Percentiles rank a stretch among this genome's conserved stretches.
These are phyloP conservation scores for Aspergillus conjunctus DNA, from an alignment of 495 filamentous ascomycete species.

Conservation along the genomic window DNA sequence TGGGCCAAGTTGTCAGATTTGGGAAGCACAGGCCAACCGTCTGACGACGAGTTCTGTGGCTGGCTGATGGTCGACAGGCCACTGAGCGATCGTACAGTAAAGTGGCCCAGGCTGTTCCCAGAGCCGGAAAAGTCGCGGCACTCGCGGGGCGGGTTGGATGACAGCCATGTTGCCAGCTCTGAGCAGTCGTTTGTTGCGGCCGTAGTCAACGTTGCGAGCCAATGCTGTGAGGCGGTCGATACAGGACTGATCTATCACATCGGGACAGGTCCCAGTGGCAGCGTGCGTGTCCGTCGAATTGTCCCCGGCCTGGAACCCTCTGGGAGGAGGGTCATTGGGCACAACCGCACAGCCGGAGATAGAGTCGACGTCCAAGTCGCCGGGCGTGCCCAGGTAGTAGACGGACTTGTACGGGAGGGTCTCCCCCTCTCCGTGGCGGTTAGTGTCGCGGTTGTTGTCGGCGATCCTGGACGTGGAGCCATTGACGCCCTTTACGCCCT, in stretches of 20 bases:
- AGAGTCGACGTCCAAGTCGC: not conserved
- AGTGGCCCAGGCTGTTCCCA: constrained; percentile 16
- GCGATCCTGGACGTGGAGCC: no score
- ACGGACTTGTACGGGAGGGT: constrained; percentile 17
- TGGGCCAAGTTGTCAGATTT: constrained; percentile 17
- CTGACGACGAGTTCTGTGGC: constrained; percentile 12
- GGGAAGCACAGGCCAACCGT: constrained; percentile 22
- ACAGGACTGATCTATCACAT: constrained; percentile 22
- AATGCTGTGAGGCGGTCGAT: constrained; percentile 18
- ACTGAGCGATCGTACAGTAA: constrained; percentile 13
- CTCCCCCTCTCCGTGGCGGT: not conserved
- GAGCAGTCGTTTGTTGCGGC: constrained; percentile 4
- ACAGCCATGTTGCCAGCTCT: constrained; percentile 1
- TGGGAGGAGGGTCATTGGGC: constrained; percentile 19
- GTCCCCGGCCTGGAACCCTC: constrained; percentile 5
- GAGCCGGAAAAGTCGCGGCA: constrained; percentile 9
- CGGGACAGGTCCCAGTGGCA: constrained; percentile 21
- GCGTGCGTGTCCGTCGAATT: constrained; percentile 14
- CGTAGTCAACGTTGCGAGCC: constrained; percentile 5
- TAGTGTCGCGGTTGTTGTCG: no score
- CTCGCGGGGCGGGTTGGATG: constrained; percentile 4
- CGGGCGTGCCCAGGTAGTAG: constrained; percentile 21
- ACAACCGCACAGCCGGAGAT: constrained; percentile 20
- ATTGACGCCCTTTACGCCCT: constrained; percentile 18
- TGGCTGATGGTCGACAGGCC: constrained; percentile 4